phyloP scores from a whole-genome alignment of 129 eudicot species.

The Smallanthus sonchifolius region DNA sequence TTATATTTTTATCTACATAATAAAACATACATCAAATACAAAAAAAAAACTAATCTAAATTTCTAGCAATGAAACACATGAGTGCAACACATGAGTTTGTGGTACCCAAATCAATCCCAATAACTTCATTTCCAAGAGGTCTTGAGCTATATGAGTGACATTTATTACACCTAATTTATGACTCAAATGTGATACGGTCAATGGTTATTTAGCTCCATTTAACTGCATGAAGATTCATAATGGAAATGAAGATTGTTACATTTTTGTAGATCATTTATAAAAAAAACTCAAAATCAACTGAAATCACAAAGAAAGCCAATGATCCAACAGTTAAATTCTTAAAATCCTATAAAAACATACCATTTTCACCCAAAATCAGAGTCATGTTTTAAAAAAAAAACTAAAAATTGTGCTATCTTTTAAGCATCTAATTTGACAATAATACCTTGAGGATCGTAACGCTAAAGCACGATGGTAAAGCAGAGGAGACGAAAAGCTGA shows the following conservation, averaged over 20 bases:
- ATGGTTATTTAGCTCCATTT: slow-evolving; percentile 44
- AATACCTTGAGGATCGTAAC: too few relatives aligned
- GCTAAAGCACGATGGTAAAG: too few relatives aligned
- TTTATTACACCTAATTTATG: too few relatives aligned
- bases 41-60: too few relatives aligned
- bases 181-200: slow-evolving; percentile 24
- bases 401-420: neutral
- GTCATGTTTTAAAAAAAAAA: neutral
- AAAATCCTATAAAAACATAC: neutral
- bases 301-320: neutral
- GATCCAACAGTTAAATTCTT: neutral
- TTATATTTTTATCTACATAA: too few relatives aligned
- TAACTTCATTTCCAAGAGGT: too few relatives aligned
- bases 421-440: neutral
- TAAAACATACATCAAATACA: too few relatives aligned
- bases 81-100: too few relatives aligned
- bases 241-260: neutral
- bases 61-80: too few relatives aligned
- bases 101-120: too few relatives aligned
- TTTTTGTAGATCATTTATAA: neutral
- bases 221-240: slow-evolving; percentile 40
- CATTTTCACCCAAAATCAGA: neutral
- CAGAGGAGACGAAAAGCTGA: too few relatives aligned
- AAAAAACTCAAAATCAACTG: neutral
- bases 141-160: too few relatives aligned